Evolutionary conservation across 495 filamentous ascomycete species (phyloP).

Genomic region (Hypoxylon lienhwacheense): DNA sequence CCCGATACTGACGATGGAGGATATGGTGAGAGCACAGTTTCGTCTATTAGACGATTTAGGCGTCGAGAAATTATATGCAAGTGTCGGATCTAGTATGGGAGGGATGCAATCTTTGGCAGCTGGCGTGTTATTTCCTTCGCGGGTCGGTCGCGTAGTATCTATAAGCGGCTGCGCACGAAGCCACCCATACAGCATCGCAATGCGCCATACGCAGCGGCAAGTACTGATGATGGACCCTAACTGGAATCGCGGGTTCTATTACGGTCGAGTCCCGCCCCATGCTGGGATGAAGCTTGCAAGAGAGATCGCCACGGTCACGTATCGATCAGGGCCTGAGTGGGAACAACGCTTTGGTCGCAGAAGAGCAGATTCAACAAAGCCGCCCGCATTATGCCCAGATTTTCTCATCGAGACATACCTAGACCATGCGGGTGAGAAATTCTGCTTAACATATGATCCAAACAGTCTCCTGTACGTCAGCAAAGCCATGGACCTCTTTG

Average conservation of each 20-base stretch:
- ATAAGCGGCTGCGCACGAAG: slow-evolving; percentile 94
- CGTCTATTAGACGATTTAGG: slow-evolving; percentile 78
- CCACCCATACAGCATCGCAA: slow-evolving; percentile 97
- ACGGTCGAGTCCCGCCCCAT: slow-evolving; percentile 85
- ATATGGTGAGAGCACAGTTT: slow-evolving; percentile 98
- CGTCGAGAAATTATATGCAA: slow-evolving; percentile 82
- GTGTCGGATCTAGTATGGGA: slow-evolving; percentile 95
- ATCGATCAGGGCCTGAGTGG: slow-evolving; percentile 96
- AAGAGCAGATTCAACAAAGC: slow-evolving; percentile 80
- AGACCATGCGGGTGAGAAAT: slow-evolving; percentile 98
- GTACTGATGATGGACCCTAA: slow-evolving; percentile 98
- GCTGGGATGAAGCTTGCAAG: slow-evolving; percentile 96
- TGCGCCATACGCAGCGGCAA: slow-evolving; percentile 98
- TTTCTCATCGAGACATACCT: slow-evolving; percentile 98
- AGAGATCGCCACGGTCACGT: slow-evolving; percentile 97
- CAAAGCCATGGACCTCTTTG: slow-evolving; percentile 99
- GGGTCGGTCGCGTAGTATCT: slow-evolving; percentile 79
- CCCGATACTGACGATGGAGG: slow-evolving; percentile 92
- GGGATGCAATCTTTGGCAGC: slow-evolving; percentile 96
- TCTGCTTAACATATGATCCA: slow-evolving; percentile 95
- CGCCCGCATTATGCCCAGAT: slow-evolving; percentile 91
- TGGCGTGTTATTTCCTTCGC: slow-evolving; percentile 80
- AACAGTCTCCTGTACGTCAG: slow-evolving; percentile 96
- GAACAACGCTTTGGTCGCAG: slow-evolving; percentile 90
- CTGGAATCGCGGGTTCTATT: slow-evolving; percentile 98